Percentiles rank a stretch among this genome's conserved stretches.
Evolutionary conservation across 1,284 basidiomycete species (phyloP).

Genomic region (Moniliophthora roreri): DNA sequence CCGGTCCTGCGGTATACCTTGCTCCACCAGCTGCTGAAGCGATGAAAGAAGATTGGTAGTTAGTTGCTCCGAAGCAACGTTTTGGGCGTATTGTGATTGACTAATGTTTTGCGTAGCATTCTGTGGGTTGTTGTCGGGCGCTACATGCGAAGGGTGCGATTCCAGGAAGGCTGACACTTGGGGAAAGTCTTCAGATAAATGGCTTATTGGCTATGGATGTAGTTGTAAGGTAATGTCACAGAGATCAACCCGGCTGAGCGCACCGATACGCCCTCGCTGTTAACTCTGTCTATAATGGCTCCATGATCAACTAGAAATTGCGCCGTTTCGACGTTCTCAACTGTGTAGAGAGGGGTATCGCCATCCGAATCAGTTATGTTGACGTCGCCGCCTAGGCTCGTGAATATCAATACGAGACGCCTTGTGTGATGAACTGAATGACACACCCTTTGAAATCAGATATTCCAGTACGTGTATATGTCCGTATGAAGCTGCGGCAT

Average conservation of each 20-base stretch:
- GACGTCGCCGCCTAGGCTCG: constrained; percentile 72
- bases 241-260: constrained; percentile 22
- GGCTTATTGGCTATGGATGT: constrained; percentile 63
- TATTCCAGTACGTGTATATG: constrained; percentile 78
- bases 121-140: constrained; percentile 21
- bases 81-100: constrained; percentile 67
- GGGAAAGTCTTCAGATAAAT: constrained; percentile 79
- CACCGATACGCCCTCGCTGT: constrained; percentile 78
- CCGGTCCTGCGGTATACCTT: constrained; percentile 60
- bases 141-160: constrained; percentile 35
- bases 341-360: constrained; percentile 91
- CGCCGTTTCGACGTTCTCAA: constrained; percentile 80
- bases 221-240: constrained; percentile 5
- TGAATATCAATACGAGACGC: constrained; percentile 8
- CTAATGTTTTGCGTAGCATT: constrained; percentile 16
- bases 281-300: constrained; percentile 63
- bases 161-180: constrained; percentile 72
- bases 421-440: constrained; percentile 15
- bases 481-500: constrained; percentile 93
- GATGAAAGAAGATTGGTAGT: constrained; percentile 68
- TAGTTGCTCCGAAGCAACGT: constrained; percentile 66
- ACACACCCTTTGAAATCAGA: constrained; percentile 67
- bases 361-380: constrained; percentile 86
- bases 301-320: constrained; percentile 79
- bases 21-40: constrained; percentile 66